Conservation (phyloP, 768 basidiomycete genomes). For the Suillus placidus region DNA sequence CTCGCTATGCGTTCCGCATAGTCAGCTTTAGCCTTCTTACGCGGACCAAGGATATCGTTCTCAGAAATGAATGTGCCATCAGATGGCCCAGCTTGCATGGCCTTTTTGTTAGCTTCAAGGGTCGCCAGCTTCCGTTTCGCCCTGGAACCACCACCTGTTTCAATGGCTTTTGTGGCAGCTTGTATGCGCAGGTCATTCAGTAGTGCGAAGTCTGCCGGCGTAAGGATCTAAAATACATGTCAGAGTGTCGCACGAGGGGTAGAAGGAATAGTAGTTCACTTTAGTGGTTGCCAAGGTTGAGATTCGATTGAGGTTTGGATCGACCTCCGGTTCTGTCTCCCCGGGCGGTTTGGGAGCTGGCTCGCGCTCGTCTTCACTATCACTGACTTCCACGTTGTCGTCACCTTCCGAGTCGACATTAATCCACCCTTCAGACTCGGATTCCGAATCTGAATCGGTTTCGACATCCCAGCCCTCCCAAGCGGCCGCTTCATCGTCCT, state of each 20-base stretch:
- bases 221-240: conserved; percentile 71
- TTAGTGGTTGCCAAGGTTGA: conserved; percentile 83
- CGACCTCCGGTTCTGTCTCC: conserved; percentile 20
- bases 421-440: conserved; percentile 75
- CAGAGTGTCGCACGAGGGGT: neutral
- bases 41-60: conserved; percentile 88
- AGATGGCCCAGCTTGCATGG: conserved; percentile 45
- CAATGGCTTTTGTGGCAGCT: conserved; percentile 71
- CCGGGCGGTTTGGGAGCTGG: conserved; percentile 4
- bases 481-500: conserved; percentile 59
- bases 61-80: conserved; percentile 75
- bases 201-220: conserved; percentile 93
- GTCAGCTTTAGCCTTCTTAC: conserved; percentile 90
- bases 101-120: conserved; percentile 73
- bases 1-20: conserved; percentile 94
- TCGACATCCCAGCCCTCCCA: conserved; percentile 93
- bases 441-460: conserved; percentile 61
- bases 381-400: conserved; percentile 73
- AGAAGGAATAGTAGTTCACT: conserved; percentile 41
- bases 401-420: conserved; percentile 73
- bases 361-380: conserved; percentile 76
- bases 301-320: conserved; percentile 40
- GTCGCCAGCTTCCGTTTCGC: conserved; percentile 89
- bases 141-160: conserved; percentile 67
- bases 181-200: conserved; percentile 86